These are phyloP conservation scores for Conringia planisiliqua DNA, from an alignment of 345 rosid genomes.

Conservation along the genomic window DNA sequence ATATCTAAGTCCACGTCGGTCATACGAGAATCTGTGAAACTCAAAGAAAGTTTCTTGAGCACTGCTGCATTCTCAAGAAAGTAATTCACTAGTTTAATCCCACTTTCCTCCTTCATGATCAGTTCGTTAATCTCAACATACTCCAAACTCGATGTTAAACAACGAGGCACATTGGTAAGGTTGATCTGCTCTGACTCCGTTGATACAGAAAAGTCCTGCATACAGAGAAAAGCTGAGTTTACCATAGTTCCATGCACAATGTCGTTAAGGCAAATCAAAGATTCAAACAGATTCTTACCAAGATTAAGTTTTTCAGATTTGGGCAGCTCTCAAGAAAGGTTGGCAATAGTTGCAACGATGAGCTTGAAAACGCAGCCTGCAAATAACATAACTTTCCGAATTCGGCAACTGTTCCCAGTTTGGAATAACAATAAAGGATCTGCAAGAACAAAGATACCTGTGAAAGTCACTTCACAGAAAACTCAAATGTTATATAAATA, in stretches of 20 bases:
- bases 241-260: background rate
- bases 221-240: background rate
- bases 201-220: background rate
- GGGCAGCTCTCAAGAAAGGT: conserved; percentile 2
- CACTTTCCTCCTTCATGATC: background rate
- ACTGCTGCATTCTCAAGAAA: conserved; percentile 12
- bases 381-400: background rate
- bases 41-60: background rate
- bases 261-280: background rate
- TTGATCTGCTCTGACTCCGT: background rate
- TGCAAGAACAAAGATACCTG: background rate
- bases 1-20: background rate
- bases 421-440: background rate
- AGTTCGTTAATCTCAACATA: background rate
- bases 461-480: background rate
- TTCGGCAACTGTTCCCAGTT: background rate
- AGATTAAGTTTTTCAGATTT: background rate
- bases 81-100: background rate
- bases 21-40: background rate
- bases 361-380: background rate
- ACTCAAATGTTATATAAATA: background rate
- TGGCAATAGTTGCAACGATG: background rate
- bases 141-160: background rate
- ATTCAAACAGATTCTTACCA: background rate
- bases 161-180: background rate